Percentiles rank a stretch among this genome's conserved stretches.
Evolutionary conservation across 176 grass and related monocot genomes (phyloP).

Genomic region (Chloris gayana): DNA sequence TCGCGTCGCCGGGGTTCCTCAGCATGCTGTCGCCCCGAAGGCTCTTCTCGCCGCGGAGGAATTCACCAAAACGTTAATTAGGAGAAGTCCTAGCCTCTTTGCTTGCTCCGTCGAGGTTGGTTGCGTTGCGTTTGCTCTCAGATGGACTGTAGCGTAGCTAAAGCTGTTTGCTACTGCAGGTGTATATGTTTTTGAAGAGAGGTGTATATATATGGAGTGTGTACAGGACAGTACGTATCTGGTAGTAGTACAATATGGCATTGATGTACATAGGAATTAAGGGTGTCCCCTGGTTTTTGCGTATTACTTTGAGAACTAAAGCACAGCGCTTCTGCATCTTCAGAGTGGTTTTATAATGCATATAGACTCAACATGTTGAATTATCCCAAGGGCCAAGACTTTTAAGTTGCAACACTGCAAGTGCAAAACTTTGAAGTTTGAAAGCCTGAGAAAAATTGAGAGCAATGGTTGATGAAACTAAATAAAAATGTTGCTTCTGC

Average conservation of each 20-base stretch:
- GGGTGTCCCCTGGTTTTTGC: neutral
- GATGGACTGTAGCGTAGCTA: conserved; percentile 14
- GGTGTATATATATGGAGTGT: conserved; percentile 31
- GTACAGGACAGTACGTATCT: conserved; percentile 16
- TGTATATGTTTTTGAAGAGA: conserved; percentile 33
- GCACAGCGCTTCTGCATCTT: conserved; percentile 1
- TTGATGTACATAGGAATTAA: conserved; percentile 47
- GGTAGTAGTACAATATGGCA: conserved; percentile 23
- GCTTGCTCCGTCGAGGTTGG: conserved; percentile 22
- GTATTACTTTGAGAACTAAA: neutral
- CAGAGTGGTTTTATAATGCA: neutral
- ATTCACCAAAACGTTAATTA: conserved; percentile 45
- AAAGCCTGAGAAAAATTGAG: neutral
- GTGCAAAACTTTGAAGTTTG: too few relatives aligned
- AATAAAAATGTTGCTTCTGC: neutral
- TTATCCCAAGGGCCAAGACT: too few relatives aligned
- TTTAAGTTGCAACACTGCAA: too few relatives aligned
- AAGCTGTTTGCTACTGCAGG: conserved; percentile 39
- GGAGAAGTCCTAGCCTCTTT: neutral
- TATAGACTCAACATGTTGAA: neutral
- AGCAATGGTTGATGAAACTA: neutral
- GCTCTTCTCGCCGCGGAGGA: conserved; percentile 73
- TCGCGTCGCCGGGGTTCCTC: conserved; percentile 70
- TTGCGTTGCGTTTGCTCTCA: neutral
- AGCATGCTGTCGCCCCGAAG: conserved; percentile 73